A percentile compares a stretch with the other conserved stretches of the same genome.
Evolutionary conservation across 2,329 filamentous ascomycete species (phyloP).

Genomic region (Alternaria metachromatica): DNA sequence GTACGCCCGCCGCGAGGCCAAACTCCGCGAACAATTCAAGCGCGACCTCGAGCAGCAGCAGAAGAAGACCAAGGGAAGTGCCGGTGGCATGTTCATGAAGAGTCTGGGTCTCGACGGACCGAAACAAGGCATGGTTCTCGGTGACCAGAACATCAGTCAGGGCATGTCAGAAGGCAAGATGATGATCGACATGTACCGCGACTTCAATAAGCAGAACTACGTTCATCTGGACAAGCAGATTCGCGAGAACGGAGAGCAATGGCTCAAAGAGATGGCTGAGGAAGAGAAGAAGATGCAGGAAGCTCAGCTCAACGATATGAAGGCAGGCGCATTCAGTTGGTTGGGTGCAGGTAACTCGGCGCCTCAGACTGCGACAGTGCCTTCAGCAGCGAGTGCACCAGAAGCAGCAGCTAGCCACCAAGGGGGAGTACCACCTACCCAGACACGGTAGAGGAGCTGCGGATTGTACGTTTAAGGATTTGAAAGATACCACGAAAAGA

Average conservation of each 20-base stretch:
- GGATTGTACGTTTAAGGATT: not conserved
- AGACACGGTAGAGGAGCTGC: slow-evolving; percentile 18
- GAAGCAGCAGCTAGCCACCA: slow-evolving; percentile 26
- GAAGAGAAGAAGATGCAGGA: slow-evolving; percentile 88
- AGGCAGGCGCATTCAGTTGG: slow-evolving; percentile 54
- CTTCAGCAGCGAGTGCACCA: slow-evolving; percentile 21
- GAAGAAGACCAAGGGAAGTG: slow-evolving; percentile 65
- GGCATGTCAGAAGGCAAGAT: slow-evolving; percentile 93
- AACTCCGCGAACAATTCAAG: slow-evolving; percentile 83
- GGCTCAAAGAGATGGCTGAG: slow-evolving; percentile 91
- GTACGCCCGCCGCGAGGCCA: slow-evolving; percentile 86
- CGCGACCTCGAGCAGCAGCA: slow-evolving; percentile 75
- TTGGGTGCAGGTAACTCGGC: slow-evolving; percentile 33
- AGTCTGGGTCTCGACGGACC: slow-evolving; percentile 77
- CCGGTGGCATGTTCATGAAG: slow-evolving; percentile 72
- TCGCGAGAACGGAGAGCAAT: slow-evolving; percentile 89
- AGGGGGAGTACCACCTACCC: slow-evolving; percentile 14
- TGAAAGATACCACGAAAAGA: slow-evolving; percentile 10
- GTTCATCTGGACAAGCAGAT: slow-evolving; percentile 89
- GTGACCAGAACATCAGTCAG: slow-evolving; percentile 68
- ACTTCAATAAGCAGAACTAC: slow-evolving; percentile 90
- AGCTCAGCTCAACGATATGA: slow-evolving; percentile 92
- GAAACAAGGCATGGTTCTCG: slow-evolving; percentile 61
- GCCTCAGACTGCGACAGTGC: slow-evolving; percentile 16
- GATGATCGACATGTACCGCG: slow-evolving; percentile 91